These are phyloP conservation scores for Hericium coralloides DNA, from an alignment of 768 basidiomycete genomes.

Conservation along the genomic window DNA sequence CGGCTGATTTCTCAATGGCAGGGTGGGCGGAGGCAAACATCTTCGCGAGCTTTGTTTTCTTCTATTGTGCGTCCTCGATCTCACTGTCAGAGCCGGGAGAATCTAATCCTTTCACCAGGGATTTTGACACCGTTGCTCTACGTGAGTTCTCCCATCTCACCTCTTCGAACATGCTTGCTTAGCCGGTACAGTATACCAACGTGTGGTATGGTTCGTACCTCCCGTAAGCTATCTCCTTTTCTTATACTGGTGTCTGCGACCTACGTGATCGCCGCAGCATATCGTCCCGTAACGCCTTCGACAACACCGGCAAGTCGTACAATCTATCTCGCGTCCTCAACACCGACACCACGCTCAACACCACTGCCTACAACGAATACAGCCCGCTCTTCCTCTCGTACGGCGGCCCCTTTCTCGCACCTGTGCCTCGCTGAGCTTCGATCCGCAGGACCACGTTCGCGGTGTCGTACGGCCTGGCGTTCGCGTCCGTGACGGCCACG, in stretches of 20 bases:
- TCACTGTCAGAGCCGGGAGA: no score
- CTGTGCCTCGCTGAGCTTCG: background rate
- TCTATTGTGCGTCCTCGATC: constrained; percentile 26
- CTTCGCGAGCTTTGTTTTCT: constrained; percentile 27
- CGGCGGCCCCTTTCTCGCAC: background rate
- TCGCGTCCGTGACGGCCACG: constrained; percentile 36
- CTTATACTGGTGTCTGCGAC: no score
- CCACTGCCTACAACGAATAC: constrained; percentile 29
- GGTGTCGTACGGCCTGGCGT: constrained; percentile 46
- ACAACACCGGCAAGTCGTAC: constrained; percentile 31
- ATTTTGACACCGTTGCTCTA: constrained; percentile 28
- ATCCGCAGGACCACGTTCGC: constrained; percentile 43
- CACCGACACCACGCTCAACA: constrained; percentile 24
- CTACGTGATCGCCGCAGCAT: constrained; percentile 12
- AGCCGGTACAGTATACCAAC: constrained; percentile 19
- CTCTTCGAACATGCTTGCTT: background rate
- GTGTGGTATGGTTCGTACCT: constrained; percentile 24
- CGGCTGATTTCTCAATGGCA: background rate
- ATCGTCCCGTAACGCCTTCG: constrained; percentile 29
- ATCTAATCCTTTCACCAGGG: constrained; percentile 15
- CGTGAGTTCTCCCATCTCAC: background rate
- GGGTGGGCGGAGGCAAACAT: constrained; percentile 28
- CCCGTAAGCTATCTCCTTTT: constrained; percentile 21
- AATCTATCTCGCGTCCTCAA: constrained; percentile 32
- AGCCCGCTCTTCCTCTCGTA: constrained; percentile 31